These are phyloP conservation scores for Tolypocladium nubicola DNA, from an alignment of 2,329 filamentous ascomycete genomes.

Conservation along the genomic window DNA sequence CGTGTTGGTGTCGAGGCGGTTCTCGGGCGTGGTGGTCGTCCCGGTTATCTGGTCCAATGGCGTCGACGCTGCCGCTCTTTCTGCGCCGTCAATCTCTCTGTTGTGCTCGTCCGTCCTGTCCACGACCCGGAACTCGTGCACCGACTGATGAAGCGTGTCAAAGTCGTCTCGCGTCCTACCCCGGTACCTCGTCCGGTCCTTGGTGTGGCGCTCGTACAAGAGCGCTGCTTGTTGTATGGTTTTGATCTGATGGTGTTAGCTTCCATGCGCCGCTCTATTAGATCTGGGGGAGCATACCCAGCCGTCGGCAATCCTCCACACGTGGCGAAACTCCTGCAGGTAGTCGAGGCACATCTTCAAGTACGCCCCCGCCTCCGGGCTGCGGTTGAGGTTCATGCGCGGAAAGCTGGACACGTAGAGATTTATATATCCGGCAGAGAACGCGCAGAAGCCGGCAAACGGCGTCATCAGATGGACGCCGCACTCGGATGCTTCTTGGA, in stretches of 20 bases:
- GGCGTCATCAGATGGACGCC: slow-evolving; percentile 26
- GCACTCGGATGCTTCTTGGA: slow-evolving; percentile 26
- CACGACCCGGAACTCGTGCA: slow-evolving; percentile 19
- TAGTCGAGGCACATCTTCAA: slow-evolving; percentile 15
- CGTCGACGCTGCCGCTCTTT: slow-evolving; percentile 2
- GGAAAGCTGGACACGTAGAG: slow-evolving; percentile 29
- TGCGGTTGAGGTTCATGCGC: slow-evolving; percentile 26
- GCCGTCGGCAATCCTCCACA: slow-evolving; percentile 18
- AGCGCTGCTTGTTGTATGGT: slow-evolving; percentile 15
- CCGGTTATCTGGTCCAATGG: background rate
- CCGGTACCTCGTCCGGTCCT: slow-evolving; percentile 10
- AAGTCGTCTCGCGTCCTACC: slow-evolving; percentile 17
- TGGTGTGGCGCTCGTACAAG: slow-evolving; percentile 13
- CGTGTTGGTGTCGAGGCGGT: slow-evolving; percentile 9
- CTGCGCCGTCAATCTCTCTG: slow-evolving; percentile 17
- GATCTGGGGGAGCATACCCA: slow-evolving; percentile 10
- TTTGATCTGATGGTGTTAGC: slow-evolving; percentile 7
- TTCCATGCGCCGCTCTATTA: too few species aligned
- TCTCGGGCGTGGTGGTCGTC: background rate
- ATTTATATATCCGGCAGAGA: slow-evolving; percentile 31
- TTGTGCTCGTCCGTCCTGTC: slow-evolving; percentile 19
- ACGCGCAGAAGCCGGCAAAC: slow-evolving; percentile 34
- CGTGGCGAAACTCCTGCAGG: slow-evolving; percentile 13
- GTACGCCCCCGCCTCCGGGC: slow-evolving; percentile 10
- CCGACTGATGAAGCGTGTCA: slow-evolving; percentile 17